These are phyloP conservation scores for Santalum album DNA, from an alignment of 164 flowering plant species.

Conservation along the genomic window DNA sequence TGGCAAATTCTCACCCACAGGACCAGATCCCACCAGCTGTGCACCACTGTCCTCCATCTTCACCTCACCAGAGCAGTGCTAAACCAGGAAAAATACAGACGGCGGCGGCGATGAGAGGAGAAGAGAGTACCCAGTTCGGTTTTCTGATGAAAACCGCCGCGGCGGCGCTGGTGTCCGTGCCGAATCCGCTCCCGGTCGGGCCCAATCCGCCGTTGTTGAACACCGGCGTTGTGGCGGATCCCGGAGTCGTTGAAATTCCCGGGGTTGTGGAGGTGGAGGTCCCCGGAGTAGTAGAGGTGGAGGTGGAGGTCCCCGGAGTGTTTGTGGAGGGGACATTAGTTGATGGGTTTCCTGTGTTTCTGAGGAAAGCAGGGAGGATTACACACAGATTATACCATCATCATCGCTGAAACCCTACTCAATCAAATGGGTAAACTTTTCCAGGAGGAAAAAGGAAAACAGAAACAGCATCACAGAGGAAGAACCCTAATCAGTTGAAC, in stretches of 20 bases:
- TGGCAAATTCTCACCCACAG: background rate
- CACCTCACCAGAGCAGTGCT: background rate
- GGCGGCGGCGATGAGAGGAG: constrained; percentile 25
- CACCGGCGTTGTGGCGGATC: constrained; percentile 1
- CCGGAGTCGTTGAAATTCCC: background rate
- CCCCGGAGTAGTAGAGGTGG: constrained; percentile 8
- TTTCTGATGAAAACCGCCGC: background rate
- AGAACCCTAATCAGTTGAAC: too few species aligned
- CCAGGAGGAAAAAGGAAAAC: too few species aligned
- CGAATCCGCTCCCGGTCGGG: constrained; percentile 8
- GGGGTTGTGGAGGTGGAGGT: background rate
- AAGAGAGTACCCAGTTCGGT: constrained; percentile 25
- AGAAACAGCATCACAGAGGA: too few species aligned
- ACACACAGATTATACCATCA: background rate
- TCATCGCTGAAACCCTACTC: background rate
- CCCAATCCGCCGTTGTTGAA: constrained; percentile 21
- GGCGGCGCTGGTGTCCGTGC: background rate
- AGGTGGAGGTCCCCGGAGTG: too few species aligned
- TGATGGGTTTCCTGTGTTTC: constrained; percentile 9
- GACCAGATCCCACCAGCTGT: too few species aligned
- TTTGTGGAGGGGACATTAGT: too few species aligned
- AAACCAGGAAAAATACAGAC: background rate
- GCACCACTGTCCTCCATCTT: too few species aligned
- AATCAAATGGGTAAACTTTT: too few species aligned
- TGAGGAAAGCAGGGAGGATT: background rate